Evolutionary conservation across 2,329 filamentous ascomycete species (phyloP).

Genomic region (Epichloe glyceriae): DNA sequence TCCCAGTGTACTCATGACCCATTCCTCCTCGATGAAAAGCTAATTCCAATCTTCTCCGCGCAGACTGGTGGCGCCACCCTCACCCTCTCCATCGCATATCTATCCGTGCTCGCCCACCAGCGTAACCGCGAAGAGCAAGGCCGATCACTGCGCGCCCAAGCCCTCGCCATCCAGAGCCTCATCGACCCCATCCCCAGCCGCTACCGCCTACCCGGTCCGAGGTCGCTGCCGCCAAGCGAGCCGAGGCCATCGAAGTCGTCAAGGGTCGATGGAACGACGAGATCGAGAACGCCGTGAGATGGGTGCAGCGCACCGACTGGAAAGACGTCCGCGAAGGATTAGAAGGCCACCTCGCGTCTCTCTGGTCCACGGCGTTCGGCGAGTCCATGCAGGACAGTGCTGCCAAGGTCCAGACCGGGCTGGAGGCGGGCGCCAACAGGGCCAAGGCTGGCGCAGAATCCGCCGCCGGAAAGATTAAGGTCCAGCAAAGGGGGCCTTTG

Average conservation of each 20-base stretch:
- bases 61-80: conserved; percentile 66
- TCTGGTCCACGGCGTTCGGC: conserved; percentile 30
- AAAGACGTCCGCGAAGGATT: conserved; percentile 43
- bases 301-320: conserved; percentile 56
- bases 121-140: conserved; percentile 50
- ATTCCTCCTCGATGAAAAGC: not conserved
- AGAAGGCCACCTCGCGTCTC: conserved; percentile 33
- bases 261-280: conserved; percentile 74
- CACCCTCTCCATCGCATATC: conserved; percentile 60
- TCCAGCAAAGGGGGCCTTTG: conserved; percentile 25
- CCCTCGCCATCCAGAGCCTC: conserved; percentile 38
- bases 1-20: not conserved
- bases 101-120: conserved; percentile 57
- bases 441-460: conserved; percentile 14
- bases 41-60: not conserved
- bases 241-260: conserved; percentile 48
- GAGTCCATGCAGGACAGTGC: conserved; percentile 16
- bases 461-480: conserved; percentile 14
- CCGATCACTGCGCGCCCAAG: conserved; percentile 42
- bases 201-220: conserved; percentile 38
- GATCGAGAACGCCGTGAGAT: conserved; percentile 51
- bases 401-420: conserved; percentile 15
- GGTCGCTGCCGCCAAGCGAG: conserved; percentile 36
- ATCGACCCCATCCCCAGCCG: conserved; percentile 33
- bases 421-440: conserved; percentile 21